phyloP scores from a whole-genome alignment of 2,329 filamentous ascomycete species.

The Calonectria hongkongensis region DNA sequence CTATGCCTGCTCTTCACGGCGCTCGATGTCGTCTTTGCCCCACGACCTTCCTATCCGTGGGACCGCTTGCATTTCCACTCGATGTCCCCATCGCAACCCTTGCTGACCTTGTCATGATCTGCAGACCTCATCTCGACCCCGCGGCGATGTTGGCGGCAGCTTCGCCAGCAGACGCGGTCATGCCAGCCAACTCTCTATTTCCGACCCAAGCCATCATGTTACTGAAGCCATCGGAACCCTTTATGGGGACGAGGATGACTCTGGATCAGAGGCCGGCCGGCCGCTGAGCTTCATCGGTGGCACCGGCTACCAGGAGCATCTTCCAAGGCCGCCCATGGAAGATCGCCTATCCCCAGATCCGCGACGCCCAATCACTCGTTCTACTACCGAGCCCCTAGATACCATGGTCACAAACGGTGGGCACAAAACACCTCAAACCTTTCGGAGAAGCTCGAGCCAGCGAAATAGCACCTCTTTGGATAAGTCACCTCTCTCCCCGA shows the following conservation, averaged over 20 bases:
- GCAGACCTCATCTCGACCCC: conserved; percentile 76
- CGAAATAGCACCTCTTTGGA: conserved; percentile 64
- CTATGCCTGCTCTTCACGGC: conserved; percentile 22
- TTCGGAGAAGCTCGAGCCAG: conserved; percentile 63
- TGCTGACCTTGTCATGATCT: conserved; percentile 50
- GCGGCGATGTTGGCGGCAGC: conserved; percentile 72
- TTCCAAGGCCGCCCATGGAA: conserved; percentile 59
- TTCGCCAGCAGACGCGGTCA: conserved; percentile 77
- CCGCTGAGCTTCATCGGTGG: conserved; percentile 84
- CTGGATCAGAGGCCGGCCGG: conserved; percentile 72
- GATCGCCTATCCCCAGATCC: conserved; percentile 61
- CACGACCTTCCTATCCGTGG: conserved; percentile 25
- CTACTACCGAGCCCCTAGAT: conserved; percentile 66
- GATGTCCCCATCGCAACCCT: conserved; percentile 44
- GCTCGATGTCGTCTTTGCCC: not conserved
- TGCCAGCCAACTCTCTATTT: conserved; percentile 79
- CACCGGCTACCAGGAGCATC: conserved; percentile 72
- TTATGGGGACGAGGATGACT: conserved; percentile 86
- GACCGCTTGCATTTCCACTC: conserved; percentile 26
- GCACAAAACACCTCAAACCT: conserved; percentile 67
- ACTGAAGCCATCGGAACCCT: conserved; percentile 94
- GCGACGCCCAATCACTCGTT: conserved; percentile 65
- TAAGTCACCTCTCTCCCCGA: conserved; percentile 70
- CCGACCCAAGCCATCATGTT: conserved; percentile 94
- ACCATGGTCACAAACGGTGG: conserved; percentile 56